phyloP scores from a whole-genome alignment of 345 rosid genomes.

The Brassica cretica region DNA sequence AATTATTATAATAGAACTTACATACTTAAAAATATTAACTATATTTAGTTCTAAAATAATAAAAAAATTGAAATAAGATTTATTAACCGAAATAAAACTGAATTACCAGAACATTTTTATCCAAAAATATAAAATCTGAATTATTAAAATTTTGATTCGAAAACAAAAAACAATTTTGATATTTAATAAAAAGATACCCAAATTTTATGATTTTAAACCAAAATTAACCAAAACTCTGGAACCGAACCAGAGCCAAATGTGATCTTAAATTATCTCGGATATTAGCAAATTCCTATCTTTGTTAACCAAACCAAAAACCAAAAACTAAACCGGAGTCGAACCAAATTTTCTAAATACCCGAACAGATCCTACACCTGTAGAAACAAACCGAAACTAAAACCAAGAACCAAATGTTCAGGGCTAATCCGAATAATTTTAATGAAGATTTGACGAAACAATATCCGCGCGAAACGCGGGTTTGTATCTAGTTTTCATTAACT shows the following conservation, averaged over 20 bases:
- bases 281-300: background rate
- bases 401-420: background rate
- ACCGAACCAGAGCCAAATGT: background rate
- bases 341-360: background rate
- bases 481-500: no score
- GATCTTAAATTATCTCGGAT: background rate
- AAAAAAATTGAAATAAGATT: no score
- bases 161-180: background rate
- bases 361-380: background rate
- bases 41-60: no score
- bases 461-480: no score
- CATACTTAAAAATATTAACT: background rate
- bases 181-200: background rate
- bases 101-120: no score
- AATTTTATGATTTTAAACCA: background rate
- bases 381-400: background rate
- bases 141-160: no score
- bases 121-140: background rate
- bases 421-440: background rate
- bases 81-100: no score
- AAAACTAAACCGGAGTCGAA: background rate
- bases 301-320: background rate
- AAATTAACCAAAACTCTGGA: background rate
- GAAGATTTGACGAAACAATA: background rate
- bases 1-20: no score